These are phyloP conservation scores for Chrysoporthe austroafricana DNA, from an alignment of 2,329 filamentous ascomycete species.

Conservation along the genomic window DNA sequence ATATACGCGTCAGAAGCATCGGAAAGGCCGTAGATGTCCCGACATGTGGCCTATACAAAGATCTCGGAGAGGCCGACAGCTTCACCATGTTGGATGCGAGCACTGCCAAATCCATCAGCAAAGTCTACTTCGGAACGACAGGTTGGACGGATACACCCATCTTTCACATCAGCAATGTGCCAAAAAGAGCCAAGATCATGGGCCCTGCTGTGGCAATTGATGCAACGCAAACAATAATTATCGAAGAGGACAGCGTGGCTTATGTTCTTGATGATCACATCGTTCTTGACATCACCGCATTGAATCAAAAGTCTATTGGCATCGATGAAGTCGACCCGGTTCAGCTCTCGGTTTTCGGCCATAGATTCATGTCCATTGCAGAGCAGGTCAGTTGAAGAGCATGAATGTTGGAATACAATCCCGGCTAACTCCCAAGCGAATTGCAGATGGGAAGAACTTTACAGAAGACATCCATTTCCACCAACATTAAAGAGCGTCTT, in stretches of 20 bases:
- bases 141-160: slow-evolving; percentile 78
- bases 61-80: slow-evolving; percentile 65
- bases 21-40: slow-evolving; percentile 73
- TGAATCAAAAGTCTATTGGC: slow-evolving; percentile 37
- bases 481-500: slow-evolving; percentile 79
- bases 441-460: slow-evolving; percentile 70
- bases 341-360: slow-evolving; percentile 76
- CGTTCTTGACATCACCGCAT: slow-evolving; percentile 78
- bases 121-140: slow-evolving; percentile 79
- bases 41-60: slow-evolving; percentile 75
- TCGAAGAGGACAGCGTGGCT: slow-evolving; percentile 77
- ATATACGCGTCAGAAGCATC: slow-evolving; percentile 85
- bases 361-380: slow-evolving; percentile 84
- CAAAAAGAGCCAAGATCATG: slow-evolving; percentile 70
- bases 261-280: slow-evolving; percentile 87
- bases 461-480: slow-evolving; percentile 81
- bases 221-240: slow-evolving; percentile 88
- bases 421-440: not conserved
- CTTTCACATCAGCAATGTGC: slow-evolving; percentile 78
- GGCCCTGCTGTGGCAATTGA: slow-evolving; percentile 89
- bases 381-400: slow-evolving; percentile 55
- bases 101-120: slow-evolving; percentile 54
- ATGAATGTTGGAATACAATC: not conserved
- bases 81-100: slow-evolving; percentile 58
- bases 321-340: slow-evolving; percentile 70